Evolutionary conservation across 768 basidiomycete genomes (phyloP).

Genomic region (Filobasidium wieringae): DNA sequence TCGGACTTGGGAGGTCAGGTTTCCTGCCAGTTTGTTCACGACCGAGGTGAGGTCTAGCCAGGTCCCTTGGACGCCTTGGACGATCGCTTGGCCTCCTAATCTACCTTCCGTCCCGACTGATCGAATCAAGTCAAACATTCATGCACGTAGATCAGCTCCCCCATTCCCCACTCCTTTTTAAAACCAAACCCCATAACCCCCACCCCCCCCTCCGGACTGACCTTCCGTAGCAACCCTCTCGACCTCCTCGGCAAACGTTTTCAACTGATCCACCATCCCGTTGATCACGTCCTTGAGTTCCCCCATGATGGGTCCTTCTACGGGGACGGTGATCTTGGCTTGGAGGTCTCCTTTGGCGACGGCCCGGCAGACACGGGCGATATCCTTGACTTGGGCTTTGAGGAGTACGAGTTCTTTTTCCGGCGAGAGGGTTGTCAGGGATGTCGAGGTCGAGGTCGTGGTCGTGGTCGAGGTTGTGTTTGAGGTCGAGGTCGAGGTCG

Average conservation of each 20-base stretch:
- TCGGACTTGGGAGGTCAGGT: conserved; percentile 54
- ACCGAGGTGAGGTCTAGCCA: conserved; percentile 83
- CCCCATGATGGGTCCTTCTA: conserved; percentile 66
- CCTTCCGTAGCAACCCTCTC: conserved; percentile 55
- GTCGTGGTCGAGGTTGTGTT: neutral
- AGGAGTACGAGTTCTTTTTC: conserved; percentile 59
- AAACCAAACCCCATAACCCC: neutral
- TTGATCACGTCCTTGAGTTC: conserved; percentile 66
- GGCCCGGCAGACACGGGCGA: conserved; percentile 67
- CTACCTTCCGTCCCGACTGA: conserved; percentile 44
- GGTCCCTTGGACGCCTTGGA: conserved; percentile 83
- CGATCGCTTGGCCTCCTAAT: conserved; percentile 77
- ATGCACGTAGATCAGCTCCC: conserved; percentile 39
- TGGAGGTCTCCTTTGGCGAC: conserved; percentile 64
- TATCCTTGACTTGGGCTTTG: conserved; percentile 73
- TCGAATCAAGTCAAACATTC: conserved; percentile 39
- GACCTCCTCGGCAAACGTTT: conserved; percentile 82
- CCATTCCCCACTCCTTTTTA: conserved; percentile 47
- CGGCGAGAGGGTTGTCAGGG: conserved; percentile 1
- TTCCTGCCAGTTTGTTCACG: conserved; percentile 53
- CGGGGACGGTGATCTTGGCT: conserved; percentile 66
- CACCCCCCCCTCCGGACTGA: neutral
- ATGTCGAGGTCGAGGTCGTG: neutral
- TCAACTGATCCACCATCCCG: conserved; percentile 55
- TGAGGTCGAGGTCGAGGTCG: neutral